Percentiles rank a stretch among this genome's conserved stretches.
phyloP scores from a whole-genome alignment of 257 asterid genomes.

The Striga asiatica region DNA sequence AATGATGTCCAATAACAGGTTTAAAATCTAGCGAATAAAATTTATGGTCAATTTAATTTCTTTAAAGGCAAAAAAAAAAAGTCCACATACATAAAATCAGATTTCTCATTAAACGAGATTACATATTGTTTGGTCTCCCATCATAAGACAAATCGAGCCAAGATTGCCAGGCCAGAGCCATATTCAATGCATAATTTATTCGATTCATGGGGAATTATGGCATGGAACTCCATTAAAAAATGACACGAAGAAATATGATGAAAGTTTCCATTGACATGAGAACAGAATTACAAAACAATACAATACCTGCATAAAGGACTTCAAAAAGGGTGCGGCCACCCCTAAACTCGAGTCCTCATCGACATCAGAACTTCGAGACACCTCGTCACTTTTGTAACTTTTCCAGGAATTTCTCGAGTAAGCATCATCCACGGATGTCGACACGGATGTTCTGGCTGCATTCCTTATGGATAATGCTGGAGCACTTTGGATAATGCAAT shows the following conservation, averaged over 20 bases:
- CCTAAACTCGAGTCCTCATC: conserved; percentile 79
- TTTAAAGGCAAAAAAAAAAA: neutral
- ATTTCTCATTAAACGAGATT: neutral
- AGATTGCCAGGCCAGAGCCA: too few relatives aligned
- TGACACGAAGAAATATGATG: conserved; percentile 2
- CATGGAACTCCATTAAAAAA: neutral
- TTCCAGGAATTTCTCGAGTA: conserved; percentile 81
- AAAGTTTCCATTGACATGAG: neutral
- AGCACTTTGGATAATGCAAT: too few relatives aligned
- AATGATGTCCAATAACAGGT: conserved; percentile 15
- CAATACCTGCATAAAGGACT: conserved; percentile 95
- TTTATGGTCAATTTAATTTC: neutral
- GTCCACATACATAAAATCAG: neutral
- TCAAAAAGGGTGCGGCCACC: conserved; percentile 85
- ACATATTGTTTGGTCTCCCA: neutral
- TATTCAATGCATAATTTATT: neutral
- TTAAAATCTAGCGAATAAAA: conserved; percentile 1
- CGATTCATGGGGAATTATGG: conserved; percentile 8
- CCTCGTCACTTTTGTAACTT: conserved; percentile 55
- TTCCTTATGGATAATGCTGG: conserved; percentile 82
- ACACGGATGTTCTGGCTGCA: conserved; percentile 42
- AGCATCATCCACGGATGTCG: conserved; percentile 63
- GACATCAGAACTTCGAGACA: conserved; percentile 43
- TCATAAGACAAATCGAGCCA: too few relatives aligned
- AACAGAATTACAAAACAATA: neutral